Evolutionary conservation across 2,329 filamentous ascomycete genomes (phyloP).

Genomic region (Neophaeococcomyces mojaviensis): DNA sequence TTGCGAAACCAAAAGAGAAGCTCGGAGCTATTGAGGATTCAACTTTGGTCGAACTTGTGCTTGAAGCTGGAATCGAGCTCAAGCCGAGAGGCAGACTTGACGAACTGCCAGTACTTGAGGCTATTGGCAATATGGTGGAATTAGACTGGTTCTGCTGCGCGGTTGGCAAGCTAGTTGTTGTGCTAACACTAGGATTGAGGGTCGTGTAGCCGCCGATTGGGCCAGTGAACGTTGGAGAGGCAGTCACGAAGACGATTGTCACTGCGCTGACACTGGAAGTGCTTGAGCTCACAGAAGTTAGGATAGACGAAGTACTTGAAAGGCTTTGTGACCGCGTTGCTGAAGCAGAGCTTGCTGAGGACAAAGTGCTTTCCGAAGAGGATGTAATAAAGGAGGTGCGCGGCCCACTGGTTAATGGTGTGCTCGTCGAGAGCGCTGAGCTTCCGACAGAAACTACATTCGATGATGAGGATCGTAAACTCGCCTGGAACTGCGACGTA

Average conservation of each 20-base stretch:
- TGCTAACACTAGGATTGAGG: constrained; percentile 6
- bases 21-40: neutral
- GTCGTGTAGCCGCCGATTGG: constrained; percentile 42
- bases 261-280: neutral
- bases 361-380: too few relatives aligned
- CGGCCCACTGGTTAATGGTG: too few relatives aligned
- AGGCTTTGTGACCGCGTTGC: too few relatives aligned
- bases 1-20: neutral
- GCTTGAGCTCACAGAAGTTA: neutral
- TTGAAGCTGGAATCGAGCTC: too few relatives aligned
- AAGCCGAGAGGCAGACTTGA: too few relatives aligned
- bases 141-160: constrained; percentile 7
- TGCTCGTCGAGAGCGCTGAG: too few relatives aligned
- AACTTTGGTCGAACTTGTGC: too few relatives aligned
- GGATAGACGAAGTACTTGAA: neutral
- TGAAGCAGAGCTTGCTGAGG: too few relatives aligned
- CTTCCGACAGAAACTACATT: neutral
- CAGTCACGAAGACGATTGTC: constrained; percentile 44
- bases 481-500: neutral
- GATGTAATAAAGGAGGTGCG: too few relatives aligned
- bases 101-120: neutral
- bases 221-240: constrained; percentile 44
- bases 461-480: neutral
- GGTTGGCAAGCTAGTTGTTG: neutral
- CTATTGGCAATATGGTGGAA: neutral